Percentiles rank a stretch among this genome's conserved stretches.
Conservation (phyloP, 257 asterid genomes). For the Nicotiana obtusifolia region DNA sequence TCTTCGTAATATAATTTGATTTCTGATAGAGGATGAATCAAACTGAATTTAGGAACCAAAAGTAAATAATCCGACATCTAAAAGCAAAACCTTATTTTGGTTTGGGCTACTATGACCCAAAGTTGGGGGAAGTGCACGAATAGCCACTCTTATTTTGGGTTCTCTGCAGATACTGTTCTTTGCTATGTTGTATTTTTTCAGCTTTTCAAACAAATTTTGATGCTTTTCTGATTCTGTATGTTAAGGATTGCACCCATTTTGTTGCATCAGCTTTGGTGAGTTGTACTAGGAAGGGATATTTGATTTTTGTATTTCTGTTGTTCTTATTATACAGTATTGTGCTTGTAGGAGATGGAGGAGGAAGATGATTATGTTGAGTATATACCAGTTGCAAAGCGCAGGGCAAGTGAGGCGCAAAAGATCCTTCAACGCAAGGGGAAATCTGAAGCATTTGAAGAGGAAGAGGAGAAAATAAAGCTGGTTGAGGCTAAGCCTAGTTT, state of each 20-base stretch:
- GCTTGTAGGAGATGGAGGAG: constrained; percentile 43
- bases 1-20: not conserved
- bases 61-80: not conserved
- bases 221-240: not conserved
- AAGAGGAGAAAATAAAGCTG: constrained; percentile 50
- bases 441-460: constrained; percentile 49
- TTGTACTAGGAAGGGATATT: not conserved
- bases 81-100: not conserved
- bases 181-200: not conserved
- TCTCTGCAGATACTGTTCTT: not conserved
- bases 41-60: not conserved
- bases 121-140: not conserved
- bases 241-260: not conserved
- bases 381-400: constrained; percentile 70
- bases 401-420: constrained; percentile 70
- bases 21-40: not conserved
- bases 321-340: not conserved
- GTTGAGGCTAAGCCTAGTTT: constrained; percentile 80
- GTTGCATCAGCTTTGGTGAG: not conserved
- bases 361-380: constrained; percentile 66
- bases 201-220: not conserved
- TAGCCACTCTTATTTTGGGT: not conserved
- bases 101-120: not conserved
- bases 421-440: constrained; percentile 67
- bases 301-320: not conserved